These are phyloP conservation scores for Geum urbanum DNA, from an alignment of 306 rosid genomes.

Conservation along the genomic window DNA sequence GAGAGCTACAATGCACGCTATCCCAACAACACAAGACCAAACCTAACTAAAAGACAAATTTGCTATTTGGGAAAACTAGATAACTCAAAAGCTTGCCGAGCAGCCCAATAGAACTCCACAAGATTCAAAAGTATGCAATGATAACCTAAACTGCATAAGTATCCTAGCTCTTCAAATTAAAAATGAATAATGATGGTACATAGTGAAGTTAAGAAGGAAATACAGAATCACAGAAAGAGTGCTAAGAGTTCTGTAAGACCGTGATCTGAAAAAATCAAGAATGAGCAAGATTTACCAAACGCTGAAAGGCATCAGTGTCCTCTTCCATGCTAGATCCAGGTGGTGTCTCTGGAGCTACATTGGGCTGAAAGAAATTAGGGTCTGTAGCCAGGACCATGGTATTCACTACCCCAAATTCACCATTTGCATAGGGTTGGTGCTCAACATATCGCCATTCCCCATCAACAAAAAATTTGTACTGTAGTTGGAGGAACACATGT, in stretches of 20 bases:
- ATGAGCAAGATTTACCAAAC: constrained; percentile 53
- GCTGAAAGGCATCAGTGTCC: constrained; percentile 72
- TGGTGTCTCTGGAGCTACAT: constrained; percentile 44
- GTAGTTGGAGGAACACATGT: constrained; percentile 37
- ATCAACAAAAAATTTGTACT: constrained; percentile 97
- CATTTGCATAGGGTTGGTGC: constrained; percentile 58
- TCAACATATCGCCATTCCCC: constrained; percentile 96
- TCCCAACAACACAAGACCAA: background rate
- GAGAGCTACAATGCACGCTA: background rate
- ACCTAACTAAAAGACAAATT: background rate
- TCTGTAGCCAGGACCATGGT: constrained; percentile 69
- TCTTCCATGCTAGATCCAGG: constrained; percentile 91
- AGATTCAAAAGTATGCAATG: constrained; percentile 4
- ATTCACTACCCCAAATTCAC: constrained; percentile 82
- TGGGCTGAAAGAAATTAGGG: constrained; percentile 49
- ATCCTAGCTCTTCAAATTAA: constrained; percentile 12
- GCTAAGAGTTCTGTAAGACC: background rate
- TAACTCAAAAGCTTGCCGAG: background rate
- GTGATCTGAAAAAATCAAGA: constrained; percentile 17
- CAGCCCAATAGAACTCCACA: background rate
- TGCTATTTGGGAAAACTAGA: background rate
- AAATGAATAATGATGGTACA: background rate
- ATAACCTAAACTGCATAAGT: background rate
- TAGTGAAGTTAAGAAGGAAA: constrained; percentile 15
- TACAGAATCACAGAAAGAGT: constrained; percentile 9